Conservation (phyloP, 2,329 filamentous ascomycete genomes). For the Fusarium pseudocircinatum region DNA sequence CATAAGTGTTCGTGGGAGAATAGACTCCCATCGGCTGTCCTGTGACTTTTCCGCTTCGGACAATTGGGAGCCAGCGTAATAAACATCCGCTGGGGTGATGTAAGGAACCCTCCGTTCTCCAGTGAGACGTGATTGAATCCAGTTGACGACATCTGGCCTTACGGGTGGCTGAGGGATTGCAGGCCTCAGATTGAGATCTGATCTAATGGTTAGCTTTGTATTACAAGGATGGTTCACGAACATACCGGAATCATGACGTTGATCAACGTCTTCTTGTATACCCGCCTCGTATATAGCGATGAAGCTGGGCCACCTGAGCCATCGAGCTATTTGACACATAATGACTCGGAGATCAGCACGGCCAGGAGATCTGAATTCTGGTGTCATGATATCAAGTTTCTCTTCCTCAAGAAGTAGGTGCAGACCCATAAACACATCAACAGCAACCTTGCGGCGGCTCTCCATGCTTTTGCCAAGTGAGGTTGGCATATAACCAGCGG, state of each 20-base stretch:
- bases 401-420: slow-evolving; percentile 91
- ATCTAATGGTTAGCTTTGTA: slow-evolving; percentile 10
- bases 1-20: slow-evolving; percentile 74
- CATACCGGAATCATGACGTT: slow-evolving; percentile 53
- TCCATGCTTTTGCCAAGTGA: slow-evolving; percentile 62
- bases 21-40: slow-evolving; percentile 54
- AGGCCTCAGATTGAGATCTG: slow-evolving; percentile 48
- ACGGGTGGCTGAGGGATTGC: slow-evolving; percentile 47
- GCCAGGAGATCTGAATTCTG: slow-evolving; percentile 56
- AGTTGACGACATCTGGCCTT: slow-evolving; percentile 59
- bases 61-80: slow-evolving; percentile 51
- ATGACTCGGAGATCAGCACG: slow-evolving; percentile 72
- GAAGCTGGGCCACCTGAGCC: slow-evolving; percentile 77
- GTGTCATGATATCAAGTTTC: slow-evolving; percentile 74
- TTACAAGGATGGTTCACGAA: neutral
- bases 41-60: slow-evolving; percentile 49
- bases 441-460: slow-evolving; percentile 67
- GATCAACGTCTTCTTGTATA: slow-evolving; percentile 59
- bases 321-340: slow-evolving; percentile 81
- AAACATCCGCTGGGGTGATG: slow-evolving; percentile 57
- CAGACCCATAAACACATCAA: slow-evolving; percentile 77
- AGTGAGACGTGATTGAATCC: slow-evolving; percentile 61
- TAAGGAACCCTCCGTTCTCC: slow-evolving; percentile 51
- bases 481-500: slow-evolving; percentile 72
- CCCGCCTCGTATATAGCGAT: slow-evolving; percentile 61